These are phyloP conservation scores for barley (Hordeum vulgare) DNA, from an alignment of 176 grass and related monocot species.

Conservation along the genomic window MorexV3_pseudomolecules_assembly NC_058522.1:529818749-529819248, in stretches of 20 bases:
- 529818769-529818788: slow-evolving; percentile 74
- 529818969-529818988: slow-evolving; percentile 69
- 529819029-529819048: slow-evolving; percentile 89
- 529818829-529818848: slow-evolving; percentile 97
- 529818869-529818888: slow-evolving; percentile 78
- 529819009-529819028: slow-evolving; percentile 95
- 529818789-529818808: slow-evolving; percentile 71
- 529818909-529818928: slow-evolving; percentile 79
- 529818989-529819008: slow-evolving; percentile 90
- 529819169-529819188: slow-evolving; percentile 66
- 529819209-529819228: slow-evolving; percentile 70
- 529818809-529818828: slow-evolving; percentile 76
- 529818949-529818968: slow-evolving; percentile 97
- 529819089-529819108: slow-evolving; percentile 66
- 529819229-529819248: slow-evolving; percentile 68
- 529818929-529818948: slow-evolving; percentile 93
- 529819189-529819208: slow-evolving; percentile 82
- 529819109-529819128: slow-evolving; percentile 70
- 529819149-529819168: slow-evolving; percentile 78
- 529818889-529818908: slow-evolving; percentile 91
- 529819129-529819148: slow-evolving; percentile 97
- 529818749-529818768: slow-evolving; percentile 91
- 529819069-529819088: slow-evolving; percentile 77
- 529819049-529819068: slow-evolving; percentile 69
- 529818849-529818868: slow-evolving; percentile 79